These are phyloP conservation scores for Centaurea solstitialis DNA, from an alignment of 129 eudicot genomes.

Conservation along the genomic window DNA sequence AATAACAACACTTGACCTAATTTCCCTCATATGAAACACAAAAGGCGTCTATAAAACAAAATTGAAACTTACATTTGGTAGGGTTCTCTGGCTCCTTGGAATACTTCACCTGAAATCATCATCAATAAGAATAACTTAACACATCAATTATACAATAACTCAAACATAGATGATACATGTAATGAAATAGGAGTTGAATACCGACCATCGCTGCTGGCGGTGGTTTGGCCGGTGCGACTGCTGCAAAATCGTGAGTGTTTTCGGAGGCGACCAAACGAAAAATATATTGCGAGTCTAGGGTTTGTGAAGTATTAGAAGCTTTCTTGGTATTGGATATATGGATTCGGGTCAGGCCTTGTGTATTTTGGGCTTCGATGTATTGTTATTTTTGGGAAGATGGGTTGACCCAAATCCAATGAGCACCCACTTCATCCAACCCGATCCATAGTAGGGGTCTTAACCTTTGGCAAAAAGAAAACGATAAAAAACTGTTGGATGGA, in stretches of 20 bases:
- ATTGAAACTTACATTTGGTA: constrained; percentile 39
- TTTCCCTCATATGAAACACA: background rate
- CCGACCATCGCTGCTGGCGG: constrained; percentile 2
- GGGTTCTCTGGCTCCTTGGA: constrained; percentile 46
- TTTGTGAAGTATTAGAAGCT: background rate
- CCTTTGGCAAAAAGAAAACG: no score
- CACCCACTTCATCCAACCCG: background rate
- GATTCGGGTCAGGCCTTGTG: constrained; percentile 2
- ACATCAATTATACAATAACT: background rate
- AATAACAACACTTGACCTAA: background rate
- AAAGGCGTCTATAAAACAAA: background rate
- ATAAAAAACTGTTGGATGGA: no score
- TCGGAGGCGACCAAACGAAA: background rate
- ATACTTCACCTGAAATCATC: constrained; percentile 39
- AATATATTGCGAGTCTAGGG: background rate
- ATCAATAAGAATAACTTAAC: background rate
- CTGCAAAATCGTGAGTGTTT: background rate
- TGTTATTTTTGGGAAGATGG: background rate
- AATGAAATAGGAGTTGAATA: background rate
- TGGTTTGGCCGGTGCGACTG: constrained; percentile 4
- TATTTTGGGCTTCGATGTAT: background rate
- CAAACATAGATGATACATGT: background rate
- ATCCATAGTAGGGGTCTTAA: no score
- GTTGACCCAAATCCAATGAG: background rate
- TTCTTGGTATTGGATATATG: background rate